phyloP scores from a whole-genome alignment of 2,329 filamentous ascomycete species.

The Cytospora piceae region DNA sequence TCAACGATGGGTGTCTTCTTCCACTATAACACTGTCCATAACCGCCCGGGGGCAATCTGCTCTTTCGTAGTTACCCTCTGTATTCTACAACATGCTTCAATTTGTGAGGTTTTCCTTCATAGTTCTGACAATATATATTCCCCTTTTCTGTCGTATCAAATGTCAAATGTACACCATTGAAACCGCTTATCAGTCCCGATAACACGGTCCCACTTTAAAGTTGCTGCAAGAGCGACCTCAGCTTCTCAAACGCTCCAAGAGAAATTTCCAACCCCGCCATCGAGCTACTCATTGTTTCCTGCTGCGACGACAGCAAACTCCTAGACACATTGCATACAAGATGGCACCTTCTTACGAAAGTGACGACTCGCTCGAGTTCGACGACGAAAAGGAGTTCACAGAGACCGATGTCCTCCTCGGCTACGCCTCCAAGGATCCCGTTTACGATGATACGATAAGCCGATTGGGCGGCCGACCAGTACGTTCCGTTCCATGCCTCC shows the following conservation, averaged over 20 bases:
- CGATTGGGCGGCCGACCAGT: slow-evolving; percentile 87
- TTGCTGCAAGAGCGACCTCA: slow-evolving; percentile 13
- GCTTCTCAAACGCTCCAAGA: background rate
- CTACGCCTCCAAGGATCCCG: slow-evolving; percentile 75
- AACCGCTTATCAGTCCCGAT: slow-evolving; percentile 27
- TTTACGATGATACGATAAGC: slow-evolving; percentile 81
- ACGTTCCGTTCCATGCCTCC: slow-evolving; percentile 43
- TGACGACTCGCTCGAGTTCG: slow-evolving; percentile 69
- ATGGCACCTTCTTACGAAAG: slow-evolving; percentile 87
- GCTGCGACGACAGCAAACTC: slow-evolving; percentile 28
- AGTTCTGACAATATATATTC: too few species aligned
- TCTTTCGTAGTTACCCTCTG: too few species aligned
- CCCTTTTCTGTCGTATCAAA: too few species aligned
- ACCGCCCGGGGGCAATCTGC: too few species aligned
- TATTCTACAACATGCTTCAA: too few species aligned
- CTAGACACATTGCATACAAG: slow-evolving; percentile 11
- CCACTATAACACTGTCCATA: too few species aligned
- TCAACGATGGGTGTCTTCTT: background rate
- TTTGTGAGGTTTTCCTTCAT: too few species aligned
- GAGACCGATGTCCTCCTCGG: slow-evolving; percentile 89
- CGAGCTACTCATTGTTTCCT: background rate
- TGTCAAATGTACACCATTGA: background rate
- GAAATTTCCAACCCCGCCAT: slow-evolving; percentile 29
- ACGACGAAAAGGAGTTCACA: slow-evolving; percentile 68
- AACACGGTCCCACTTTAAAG: slow-evolving; percentile 29